Base-by-base conservation (phyloP, 2,329 filamentous ascomycete species). In the Fusarium pininemorale region DNA sequence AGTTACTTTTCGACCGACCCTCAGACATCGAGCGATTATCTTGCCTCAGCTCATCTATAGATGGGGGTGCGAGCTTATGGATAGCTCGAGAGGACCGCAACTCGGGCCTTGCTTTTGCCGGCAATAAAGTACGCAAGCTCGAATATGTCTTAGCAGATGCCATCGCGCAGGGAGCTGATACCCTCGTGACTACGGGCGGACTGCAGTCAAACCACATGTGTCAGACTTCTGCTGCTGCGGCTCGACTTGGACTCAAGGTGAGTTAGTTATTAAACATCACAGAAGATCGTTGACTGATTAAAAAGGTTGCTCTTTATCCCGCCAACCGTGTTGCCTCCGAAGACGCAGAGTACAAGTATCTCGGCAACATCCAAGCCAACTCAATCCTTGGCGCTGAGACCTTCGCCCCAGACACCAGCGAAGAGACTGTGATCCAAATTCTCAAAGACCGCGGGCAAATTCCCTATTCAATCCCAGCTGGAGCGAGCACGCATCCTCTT, bases 121-220 rank as follows among this genome's bases (percentile, higher is more conserved):
- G 70, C 11, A 73, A 73, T 7, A 73, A 73, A 44, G 38, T 73
- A 20, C 70, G 70, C 2, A 73, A 73, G 16, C 70, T 73, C 5
- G 70, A 73, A 13, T 73, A 73, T 28, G 70, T 73, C 26, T 12
- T 73, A 3, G 66, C 70, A 13, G 70, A 73, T 44, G 70, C 70
- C 24, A 24, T 73, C 7, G 47, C 41, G 0, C 51, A 70, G 13
- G 70, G 70, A 15, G 70, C 70, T 6, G 70, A 73, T 30, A 73
- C 70, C 5, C 30, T 73, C 12, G 70, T 73, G 14, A 73, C 70
- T 1, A 73, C 70, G 6, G 70, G 70, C 2, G 70, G 70, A 7
- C 38, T 73, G 5, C 70, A 73, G 12, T 73, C 70, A 7, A 73
- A 73, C 16, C 70, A 73, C 10, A 73, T 73, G 70, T 73, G 70